Evolutionary conservation across 768 basidiomycete species (phyloP).

Genomic region (Naganishia vaughanmartiniae): DNA sequence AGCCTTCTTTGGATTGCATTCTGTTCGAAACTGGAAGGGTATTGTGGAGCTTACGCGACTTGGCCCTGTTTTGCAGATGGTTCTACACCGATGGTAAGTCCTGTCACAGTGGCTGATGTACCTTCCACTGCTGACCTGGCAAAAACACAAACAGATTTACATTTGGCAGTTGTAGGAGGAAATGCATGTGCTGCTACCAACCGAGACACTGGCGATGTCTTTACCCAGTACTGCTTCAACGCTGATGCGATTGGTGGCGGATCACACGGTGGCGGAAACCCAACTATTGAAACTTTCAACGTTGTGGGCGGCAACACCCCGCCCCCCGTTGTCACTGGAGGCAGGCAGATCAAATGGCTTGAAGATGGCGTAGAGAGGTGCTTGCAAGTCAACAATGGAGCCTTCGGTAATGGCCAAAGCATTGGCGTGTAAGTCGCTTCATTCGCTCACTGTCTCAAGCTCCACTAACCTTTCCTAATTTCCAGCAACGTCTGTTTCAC

Average conservation of each 20-base stretch:
- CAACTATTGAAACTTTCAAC: neutral
- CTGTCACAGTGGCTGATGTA: neutral
- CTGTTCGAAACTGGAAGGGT: neutral
- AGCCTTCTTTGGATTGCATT: neutral
- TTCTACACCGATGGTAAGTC: constrained; percentile 9
- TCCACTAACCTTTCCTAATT: neutral
- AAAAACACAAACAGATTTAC: neutral
- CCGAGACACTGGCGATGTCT: neutral
- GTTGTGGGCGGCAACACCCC: neutral
- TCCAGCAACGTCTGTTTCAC: constrained; percentile 18
- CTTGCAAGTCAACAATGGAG: constrained; percentile 20
- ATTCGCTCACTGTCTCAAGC: neutral
- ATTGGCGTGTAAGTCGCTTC: neutral
- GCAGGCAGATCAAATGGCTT: constrained; percentile 13
- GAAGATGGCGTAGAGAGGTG: constrained; percentile 16
- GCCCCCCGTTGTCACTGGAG: neutral
- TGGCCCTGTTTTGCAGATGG: neutral
- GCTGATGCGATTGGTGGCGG: constrained; percentile 1
- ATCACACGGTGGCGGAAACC: neutral
- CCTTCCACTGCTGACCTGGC: neutral
- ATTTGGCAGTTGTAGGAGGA: neutral
- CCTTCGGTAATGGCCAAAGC: constrained; percentile 12
- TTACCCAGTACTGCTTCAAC: constrained; percentile 15
- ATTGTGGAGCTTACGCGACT: neutral
- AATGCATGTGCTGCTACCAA: neutral